phyloP scores from a whole-genome alignment of 169 alveolate genomes.

The Plasmodium fragile region DNA sequence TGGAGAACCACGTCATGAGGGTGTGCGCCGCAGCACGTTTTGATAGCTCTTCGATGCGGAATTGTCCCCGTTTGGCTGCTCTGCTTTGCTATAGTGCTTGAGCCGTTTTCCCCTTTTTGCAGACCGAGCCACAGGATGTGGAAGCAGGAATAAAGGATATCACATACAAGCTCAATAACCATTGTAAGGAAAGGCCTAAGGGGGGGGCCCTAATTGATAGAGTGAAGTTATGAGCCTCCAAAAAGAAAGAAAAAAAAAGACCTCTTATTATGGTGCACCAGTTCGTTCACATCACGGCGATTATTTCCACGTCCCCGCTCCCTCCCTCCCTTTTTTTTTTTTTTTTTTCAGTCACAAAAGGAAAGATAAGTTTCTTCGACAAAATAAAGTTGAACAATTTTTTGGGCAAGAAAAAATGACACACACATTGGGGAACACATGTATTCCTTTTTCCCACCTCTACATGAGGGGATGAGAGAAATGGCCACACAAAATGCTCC shows the following conservation, averaged over 20 bases:
- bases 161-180: conserved; percentile 17
- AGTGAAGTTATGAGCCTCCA: background rate
- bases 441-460: background rate
- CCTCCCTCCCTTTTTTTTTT: too few relatives aligned
- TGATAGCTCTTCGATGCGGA: background rate
- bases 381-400: conserved; percentile 53
- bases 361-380: conserved; percentile 29
- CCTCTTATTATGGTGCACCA: background rate
- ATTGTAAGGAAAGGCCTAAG: background rate
- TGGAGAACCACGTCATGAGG: background rate
- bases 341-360: conserved; percentile 1
- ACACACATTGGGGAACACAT: background rate
- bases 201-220: background rate
- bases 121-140: background rate
- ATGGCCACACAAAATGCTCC: background rate
- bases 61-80: background rate
- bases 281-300: background rate
- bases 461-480: background rate
- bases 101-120: conserved; percentile 1
- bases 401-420: conserved; percentile 32
- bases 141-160: background rate
- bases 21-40: background rate
- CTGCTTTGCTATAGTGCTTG: background rate
- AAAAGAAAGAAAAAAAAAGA: background rate
- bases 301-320: background rate